These are phyloP conservation scores for Polytrichum commune DNA, from an alignment of 225 moss, liverwort and hornwort genomes.

Conservation along the genomic window DNA sequence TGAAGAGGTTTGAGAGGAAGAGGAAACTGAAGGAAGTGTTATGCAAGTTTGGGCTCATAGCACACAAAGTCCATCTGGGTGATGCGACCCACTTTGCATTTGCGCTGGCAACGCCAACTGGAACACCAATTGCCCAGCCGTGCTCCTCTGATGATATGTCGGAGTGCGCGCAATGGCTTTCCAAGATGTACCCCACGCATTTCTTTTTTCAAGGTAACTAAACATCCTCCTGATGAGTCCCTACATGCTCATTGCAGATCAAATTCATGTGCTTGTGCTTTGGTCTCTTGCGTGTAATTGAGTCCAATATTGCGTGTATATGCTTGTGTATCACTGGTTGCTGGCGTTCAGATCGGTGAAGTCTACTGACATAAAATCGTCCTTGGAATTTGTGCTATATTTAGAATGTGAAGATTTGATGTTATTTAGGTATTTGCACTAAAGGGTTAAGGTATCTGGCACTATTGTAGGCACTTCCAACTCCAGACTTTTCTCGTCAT, in stretches of 20 bases:
- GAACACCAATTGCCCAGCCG: slow-evolving; percentile 39
- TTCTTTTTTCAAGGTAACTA: slow-evolving; percentile 40
- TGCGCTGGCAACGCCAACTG: slow-evolving; percentile 44
- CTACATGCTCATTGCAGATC: background rate
- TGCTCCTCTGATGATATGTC: slow-evolving; percentile 54
- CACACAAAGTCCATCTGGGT: slow-evolving; percentile 45
- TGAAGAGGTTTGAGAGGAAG: slow-evolving; percentile 59
- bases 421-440: too few species aligned
- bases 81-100: slow-evolving; percentile 47
- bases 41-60: slow-evolving; percentile 38
- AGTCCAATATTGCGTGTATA: too few species aligned
- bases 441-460: too few species aligned
- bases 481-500: too few species aligned
- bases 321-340: too few species aligned
- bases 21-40: slow-evolving; percentile 49
- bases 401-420: too few species aligned
- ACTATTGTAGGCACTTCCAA: too few species aligned
- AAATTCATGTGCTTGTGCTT: too few species aligned
- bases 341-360: too few species aligned
- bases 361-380: too few species aligned
- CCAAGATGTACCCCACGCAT: slow-evolving; percentile 41
- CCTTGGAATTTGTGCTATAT: too few species aligned
- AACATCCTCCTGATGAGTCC: background rate
- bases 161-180: slow-evolving; percentile 51
- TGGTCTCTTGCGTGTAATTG: too few species aligned